These are phyloP conservation scores for Lenwebbia sp. DNA, from an alignment of 345 rosid genomes.

Conservation along the genomic window DNA sequence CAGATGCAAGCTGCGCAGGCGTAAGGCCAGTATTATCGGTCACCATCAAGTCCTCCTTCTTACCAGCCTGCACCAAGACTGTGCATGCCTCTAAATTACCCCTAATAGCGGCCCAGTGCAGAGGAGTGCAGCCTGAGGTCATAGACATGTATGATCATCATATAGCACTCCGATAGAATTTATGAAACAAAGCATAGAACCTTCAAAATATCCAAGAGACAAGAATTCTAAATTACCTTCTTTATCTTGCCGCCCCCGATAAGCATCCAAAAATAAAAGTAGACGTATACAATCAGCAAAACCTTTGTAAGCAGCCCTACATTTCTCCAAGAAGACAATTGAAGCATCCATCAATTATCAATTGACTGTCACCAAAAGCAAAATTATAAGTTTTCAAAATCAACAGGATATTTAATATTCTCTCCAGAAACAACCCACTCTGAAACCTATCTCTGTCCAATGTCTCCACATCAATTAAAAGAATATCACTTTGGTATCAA, in stretches of 20 bases:
- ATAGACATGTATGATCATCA: background rate
- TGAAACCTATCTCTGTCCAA: background rate
- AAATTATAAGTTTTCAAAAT: background rate
- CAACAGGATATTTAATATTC: background rate
- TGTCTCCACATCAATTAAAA: background rate
- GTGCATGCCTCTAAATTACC: slow-evolving; percentile 99
- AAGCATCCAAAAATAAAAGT: slow-evolving; percentile 82
- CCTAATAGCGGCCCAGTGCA: slow-evolving; percentile 98
- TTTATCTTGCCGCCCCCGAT: slow-evolving; percentile 94
- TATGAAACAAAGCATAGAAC: background rate
- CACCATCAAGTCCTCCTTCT: slow-evolving; percentile 82
- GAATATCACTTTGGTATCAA: background rate
- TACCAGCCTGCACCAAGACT: slow-evolving; percentile 95
- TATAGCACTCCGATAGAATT: background rate
- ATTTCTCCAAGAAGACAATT: slow-evolving; percentile 29
- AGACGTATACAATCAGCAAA: slow-evolving; percentile 94
- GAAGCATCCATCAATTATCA: background rate
- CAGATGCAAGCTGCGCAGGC: slow-evolving; percentile 98
- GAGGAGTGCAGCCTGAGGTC: slow-evolving; percentile 84
- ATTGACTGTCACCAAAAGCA: background rate
- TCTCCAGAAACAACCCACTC: background rate
- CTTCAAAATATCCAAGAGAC: background rate
- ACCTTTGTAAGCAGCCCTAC: slow-evolving; percentile 99
- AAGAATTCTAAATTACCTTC: slow-evolving; percentile 39
- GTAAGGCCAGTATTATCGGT: slow-evolving; percentile 91